Percentiles rank a stretch among this genome's conserved stretches.
Conservation (phyloP, 495 filamentous ascomycete genomes). For the Hypoxylon perforatum region DNA sequence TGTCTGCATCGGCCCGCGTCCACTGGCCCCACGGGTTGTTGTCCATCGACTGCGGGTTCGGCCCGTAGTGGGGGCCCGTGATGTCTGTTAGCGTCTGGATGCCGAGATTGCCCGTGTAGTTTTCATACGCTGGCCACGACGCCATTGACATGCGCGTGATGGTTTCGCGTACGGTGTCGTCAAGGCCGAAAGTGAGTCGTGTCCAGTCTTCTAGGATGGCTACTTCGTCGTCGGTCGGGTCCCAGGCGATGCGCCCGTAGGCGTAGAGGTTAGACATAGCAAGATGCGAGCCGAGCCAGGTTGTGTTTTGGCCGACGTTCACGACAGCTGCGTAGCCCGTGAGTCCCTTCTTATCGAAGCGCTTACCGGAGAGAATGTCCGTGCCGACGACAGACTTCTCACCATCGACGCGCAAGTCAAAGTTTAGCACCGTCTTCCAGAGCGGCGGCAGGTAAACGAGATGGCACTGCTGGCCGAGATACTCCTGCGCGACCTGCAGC, state of each 20-base stretch:
- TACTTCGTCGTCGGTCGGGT: constrained; percentile 57
- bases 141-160: constrained; percentile 73
- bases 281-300: constrained; percentile 75
- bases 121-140: constrained; percentile 77
- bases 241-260: constrained; percentile 74
- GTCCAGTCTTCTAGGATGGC: constrained; percentile 72
- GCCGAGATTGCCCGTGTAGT: constrained; percentile 76
- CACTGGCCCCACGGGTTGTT: constrained; percentile 78
- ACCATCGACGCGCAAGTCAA: constrained; percentile 70
- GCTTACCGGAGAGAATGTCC: constrained; percentile 69
- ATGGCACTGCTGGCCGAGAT: constrained; percentile 77
- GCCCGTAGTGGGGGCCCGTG: constrained; percentile 72
- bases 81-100: constrained; percentile 78
- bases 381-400: constrained; percentile 62
- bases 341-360: constrained; percentile 64
- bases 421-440: constrained; percentile 75
- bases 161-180: constrained; percentile 63
- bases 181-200: constrained; percentile 69
- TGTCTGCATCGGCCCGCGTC: constrained; percentile 69
- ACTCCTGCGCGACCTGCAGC: constrained; percentile 74
- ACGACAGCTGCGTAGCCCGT: constrained; percentile 75
- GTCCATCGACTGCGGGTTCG: constrained; percentile 74
- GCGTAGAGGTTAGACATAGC: constrained; percentile 80
- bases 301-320: constrained; percentile 73
- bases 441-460: constrained; percentile 73